A percentile compares a stretch with the other conserved stretches of the same genome.
These are phyloP conservation scores for Gamarada debralockiae DNA, from an alignment of 495 filamentous ascomycete species.

Conservation along the genomic window DNA sequence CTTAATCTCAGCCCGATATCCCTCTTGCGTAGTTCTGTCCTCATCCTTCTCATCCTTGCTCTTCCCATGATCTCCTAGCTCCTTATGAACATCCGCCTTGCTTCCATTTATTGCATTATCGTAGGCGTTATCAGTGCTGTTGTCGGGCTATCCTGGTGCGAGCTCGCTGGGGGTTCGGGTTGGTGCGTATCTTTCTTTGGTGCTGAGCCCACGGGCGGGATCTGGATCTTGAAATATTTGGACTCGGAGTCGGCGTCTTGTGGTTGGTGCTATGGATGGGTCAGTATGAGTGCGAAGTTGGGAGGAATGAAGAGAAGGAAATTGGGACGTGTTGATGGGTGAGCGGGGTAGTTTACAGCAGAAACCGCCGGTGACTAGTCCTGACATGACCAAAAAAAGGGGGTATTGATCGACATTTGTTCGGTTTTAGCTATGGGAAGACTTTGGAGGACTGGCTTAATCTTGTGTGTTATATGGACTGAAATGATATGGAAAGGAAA, in stretches of 20 bases:
- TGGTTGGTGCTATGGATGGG: not conserved
- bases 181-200: not conserved
- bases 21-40: not conserved
- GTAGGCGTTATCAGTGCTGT: not conserved
- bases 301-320: too few relatives aligned
- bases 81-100: conserved; percentile 9
- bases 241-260: not conserved
- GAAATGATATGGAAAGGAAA: too few relatives aligned
- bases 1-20: conserved; percentile 5
- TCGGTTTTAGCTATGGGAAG: too few relatives aligned
- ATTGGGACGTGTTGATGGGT: too few relatives aligned
- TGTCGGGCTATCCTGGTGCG: not conserved
- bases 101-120: conserved; percentile 1
- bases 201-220: not conserved
- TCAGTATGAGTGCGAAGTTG: too few relatives aligned
- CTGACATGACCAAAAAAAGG: too few relatives aligned
- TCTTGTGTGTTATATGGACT: too few relatives aligned
- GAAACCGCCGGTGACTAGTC: too few relatives aligned
- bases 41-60: conserved; percentile 6
- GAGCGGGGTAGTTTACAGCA: too few relatives aligned
- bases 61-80: not conserved
- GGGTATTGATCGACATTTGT: too few relatives aligned
- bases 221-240: conserved; percentile 3
- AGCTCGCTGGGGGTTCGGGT: conserved; percentile 1
- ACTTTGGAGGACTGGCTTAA: too few relatives aligned